These are phyloP conservation scores for Ogataea methylovora DNA, from an alignment of 805 yeast genomes.

Conservation along the genomic window DNA sequence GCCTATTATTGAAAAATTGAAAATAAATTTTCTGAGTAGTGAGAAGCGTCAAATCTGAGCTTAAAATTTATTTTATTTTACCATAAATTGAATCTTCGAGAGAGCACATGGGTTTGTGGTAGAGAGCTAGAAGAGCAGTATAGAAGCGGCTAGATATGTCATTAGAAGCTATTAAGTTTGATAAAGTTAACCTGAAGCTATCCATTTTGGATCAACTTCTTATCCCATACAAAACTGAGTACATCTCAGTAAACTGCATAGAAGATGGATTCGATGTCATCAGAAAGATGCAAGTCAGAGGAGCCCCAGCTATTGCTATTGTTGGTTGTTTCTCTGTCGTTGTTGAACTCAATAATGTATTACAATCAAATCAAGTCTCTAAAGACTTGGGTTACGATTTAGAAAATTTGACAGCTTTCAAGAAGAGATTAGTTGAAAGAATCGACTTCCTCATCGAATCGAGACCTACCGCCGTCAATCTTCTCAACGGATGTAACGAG, in stretches of 20 bases:
- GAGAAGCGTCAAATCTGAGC: too few relatives aligned
- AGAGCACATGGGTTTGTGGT: too few relatives aligned
- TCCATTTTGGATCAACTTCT: constrained; percentile 72
- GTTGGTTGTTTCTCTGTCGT: constrained; percentile 84
- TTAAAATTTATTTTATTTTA: too few relatives aligned
- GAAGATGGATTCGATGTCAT: constrained; percentile 79
- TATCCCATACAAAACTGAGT: constrained; percentile 73
- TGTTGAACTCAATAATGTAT: constrained; percentile 46
- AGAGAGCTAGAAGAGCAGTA: too few relatives aligned
- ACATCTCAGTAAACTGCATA: constrained; percentile 52
- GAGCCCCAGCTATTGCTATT: constrained; percentile 97
- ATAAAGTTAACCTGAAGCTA: constrained; percentile 36
- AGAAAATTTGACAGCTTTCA: constrained; percentile 18
- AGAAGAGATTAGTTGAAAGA: constrained; percentile 32
- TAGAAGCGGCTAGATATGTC: too few relatives aligned
- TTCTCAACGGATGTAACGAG: constrained; percentile 63
- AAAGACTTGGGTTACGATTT: constrained; percentile 20
- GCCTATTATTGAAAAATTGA: too few relatives aligned
- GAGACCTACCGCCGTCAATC: constrained; percentile 94
- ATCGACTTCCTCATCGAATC: constrained; percentile 66
- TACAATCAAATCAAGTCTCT: constrained; percentile 24
- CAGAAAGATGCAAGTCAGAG: constrained; percentile 88
- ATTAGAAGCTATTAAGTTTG: constrained; percentile 64
- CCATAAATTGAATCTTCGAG: too few relatives aligned
- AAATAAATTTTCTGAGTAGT: too few relatives aligned